A percentile compares a stretch with the other conserved stretches of the same genome.
Conservation (phyloP, 108 stramenopile genomes). For the Aurantiochytrium sp. region DNA sequence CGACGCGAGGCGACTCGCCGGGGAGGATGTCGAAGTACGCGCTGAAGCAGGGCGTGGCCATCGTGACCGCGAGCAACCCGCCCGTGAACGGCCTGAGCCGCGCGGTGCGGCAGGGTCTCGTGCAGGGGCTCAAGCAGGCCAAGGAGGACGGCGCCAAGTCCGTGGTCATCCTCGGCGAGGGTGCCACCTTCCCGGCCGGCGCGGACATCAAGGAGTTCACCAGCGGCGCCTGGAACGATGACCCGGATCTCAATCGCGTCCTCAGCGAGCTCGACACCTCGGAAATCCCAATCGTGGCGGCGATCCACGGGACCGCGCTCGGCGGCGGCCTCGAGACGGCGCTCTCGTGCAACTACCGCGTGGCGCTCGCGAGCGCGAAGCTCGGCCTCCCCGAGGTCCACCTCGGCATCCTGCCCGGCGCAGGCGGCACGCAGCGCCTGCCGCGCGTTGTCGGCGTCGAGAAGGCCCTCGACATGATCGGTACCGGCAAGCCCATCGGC, state of each 20-base stretch:
- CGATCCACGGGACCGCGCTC: conserved; percentile 75
- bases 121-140: neutral
- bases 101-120: neutral
- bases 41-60: neutral
- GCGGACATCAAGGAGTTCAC: conserved; percentile 79
- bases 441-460: conserved; percentile 74
- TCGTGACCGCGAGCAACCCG: neutral
- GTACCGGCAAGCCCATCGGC: conserved; percentile 63
- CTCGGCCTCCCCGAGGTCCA: conserved; percentile 89
- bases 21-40: conserved; percentile 8
- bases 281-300: conserved; percentile 85
- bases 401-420: conserved; percentile 92
- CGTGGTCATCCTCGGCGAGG: neutral
- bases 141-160: neutral
- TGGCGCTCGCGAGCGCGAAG: conserved; percentile 59
- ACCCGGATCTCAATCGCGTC: conserved; percentile 58
- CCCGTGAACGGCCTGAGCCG: neutral
- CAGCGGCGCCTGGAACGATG: conserved; percentile 61
- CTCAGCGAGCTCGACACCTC: conserved; percentile 56
- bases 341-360: conserved; percentile 81
- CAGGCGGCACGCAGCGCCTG: conserved; percentile 93
- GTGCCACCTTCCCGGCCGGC: conserved; percentile 48
- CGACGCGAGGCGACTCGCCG: too few relatives aligned
- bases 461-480: conserved; percentile 75
- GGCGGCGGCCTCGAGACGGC: conserved; percentile 93